Percentiles rank a stretch among this genome's conserved stretches.
phyloP scores from a whole-genome alignment of 805 yeast species.

The Jamesozyma spencerorum region DNA sequence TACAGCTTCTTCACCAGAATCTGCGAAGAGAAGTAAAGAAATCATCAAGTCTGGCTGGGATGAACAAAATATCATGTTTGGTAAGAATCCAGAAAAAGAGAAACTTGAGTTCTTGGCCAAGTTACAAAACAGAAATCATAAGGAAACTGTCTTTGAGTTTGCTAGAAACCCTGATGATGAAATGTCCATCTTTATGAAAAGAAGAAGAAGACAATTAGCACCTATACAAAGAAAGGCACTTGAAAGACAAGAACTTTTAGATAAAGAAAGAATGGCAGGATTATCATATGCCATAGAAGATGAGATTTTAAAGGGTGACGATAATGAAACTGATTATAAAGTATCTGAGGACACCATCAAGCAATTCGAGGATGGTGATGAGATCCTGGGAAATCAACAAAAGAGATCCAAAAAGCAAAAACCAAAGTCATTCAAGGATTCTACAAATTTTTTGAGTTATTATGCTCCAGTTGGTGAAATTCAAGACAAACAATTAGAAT shows the following conservation, averaged over 20 bases:
- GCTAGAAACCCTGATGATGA: slow-evolving; percentile 56
- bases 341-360: slow-evolving; percentile 33
- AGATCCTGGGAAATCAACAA: slow-evolving; percentile 24
- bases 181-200: slow-evolving; percentile 73
- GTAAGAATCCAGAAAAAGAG: slow-evolving; percentile 64
- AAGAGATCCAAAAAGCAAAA: slow-evolving; percentile 19
- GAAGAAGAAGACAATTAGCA: slow-evolving; percentile 78
- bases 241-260: slow-evolving; percentile 58
- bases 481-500: slow-evolving; percentile 70
- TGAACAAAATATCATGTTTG: slow-evolving; percentile 72
- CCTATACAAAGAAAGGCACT: slow-evolving; percentile 73
- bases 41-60: slow-evolving; percentile 77
- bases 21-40: slow-evolving; percentile 79
- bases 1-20: slow-evolving; percentile 75
- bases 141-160: slow-evolving; percentile 93
- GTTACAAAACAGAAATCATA: slow-evolving; percentile 55
- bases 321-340: slow-evolving; percentile 40
- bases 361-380: slow-evolving; percentile 36
- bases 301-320: slow-evolving; percentile 51
- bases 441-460: slow-evolving; percentile 73
- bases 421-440: slow-evolving; percentile 59
- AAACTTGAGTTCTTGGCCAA: slow-evolving; percentile 63
- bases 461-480: slow-evolving; percentile 74
- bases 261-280: slow-evolving; percentile 68
- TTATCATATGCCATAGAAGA: slow-evolving; percentile 64